Base-by-base conservation (phyloP, 495 filamentous ascomycete species). In the Aspergillus conjunctus region DNA sequence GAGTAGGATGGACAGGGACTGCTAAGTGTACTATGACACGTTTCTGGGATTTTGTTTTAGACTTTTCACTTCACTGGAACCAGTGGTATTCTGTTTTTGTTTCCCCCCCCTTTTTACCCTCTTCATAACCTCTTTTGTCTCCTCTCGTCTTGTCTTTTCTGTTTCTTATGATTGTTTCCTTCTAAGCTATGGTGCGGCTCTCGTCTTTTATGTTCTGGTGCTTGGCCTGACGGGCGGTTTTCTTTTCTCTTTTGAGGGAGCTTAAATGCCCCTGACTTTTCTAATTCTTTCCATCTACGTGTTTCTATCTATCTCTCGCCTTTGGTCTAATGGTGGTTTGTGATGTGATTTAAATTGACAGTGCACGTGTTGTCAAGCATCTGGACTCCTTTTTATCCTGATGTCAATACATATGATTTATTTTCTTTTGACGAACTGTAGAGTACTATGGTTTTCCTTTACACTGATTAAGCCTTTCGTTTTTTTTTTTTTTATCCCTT, bases 371-470 rank as follows among this genome's bases (percentile, higher is more conserved):
- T 26, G 26, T 5, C 26, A 26, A 30, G 51, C 51, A 54, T 33
- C 32, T 39, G 51, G 44, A 48, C 44, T 48, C n/a, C 44, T 48
- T 20, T 48, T 48, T 48, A 48, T 48, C 44, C 44, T 7, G 20
- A 48, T 48, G 20, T 2, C 44, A 48, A 48, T 48, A 22, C 20
- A 22, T 41, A 41, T n/a, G 26, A 26, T 26, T 26, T 26, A 26
- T 26, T 2, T 26, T 26, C 26, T 26, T 26, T 26, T 2, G 5
- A 26, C 26, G 26, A 26, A 26, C 26, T 26, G 2, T 26, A 26
- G 26, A 26, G 5, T 26, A 5, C 2, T 26, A 26, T 26, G 5
- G 26, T 26, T 26, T 26, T 26, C 26, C 26, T 26, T 26, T 26
- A 26, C 5, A 26, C 26, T 26, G 26, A 26, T 26, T 26, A 2